Base-by-base conservation (phyloP, 2,329 filamentous ascomycete species). In the Apiospora malaysiana region DNA sequence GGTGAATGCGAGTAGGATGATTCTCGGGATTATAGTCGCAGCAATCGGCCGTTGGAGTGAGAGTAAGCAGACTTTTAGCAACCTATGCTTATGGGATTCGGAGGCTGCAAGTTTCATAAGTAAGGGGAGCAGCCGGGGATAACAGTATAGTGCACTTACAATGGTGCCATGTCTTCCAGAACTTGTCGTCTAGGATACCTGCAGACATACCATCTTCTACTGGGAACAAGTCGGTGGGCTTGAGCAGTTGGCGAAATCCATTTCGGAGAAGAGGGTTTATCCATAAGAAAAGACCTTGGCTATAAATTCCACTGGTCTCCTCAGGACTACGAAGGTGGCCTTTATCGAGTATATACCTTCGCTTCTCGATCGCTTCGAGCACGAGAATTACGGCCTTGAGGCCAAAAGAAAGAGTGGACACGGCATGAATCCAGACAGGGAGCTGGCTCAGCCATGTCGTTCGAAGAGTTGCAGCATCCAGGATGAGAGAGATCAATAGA, bases 311-410 rank as follows among this genome's bases (percentile, higher is more conserved):
- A 71, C 81, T 81, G 40, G 79, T 80, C 47, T 74, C 75, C 70
- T 83, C 82, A 4, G 83, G 82, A 9, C 80, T 79, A n/a, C 74
- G 71, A 66, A 74, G 32, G n/a, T 74, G 72, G 70, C 79, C 76
- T 65, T 72, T 73, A 46, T 73, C 70, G n/a, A 81, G 70, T 16
- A 83, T 74, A 46, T 79, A 78, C 1, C 71, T 59, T 10, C 78
- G 75, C 76, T 85, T 85, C 69, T 79, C 81, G 70, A 76, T 74
- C 1, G 81, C 81, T 75, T 85, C 83, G 2, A 82, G 79, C 37
- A 82, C 74, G 23, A 82, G 72, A 21, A 82, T 70, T 0, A 71
- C 75, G n/a, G 78, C 71, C 73, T 85, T 85, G 42, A 82, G 69
- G 6, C 73, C 78, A 46, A 82, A 76, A 4, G 79, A 76, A n/a